Evolutionary conservation across 2,329 filamentous ascomycete genomes (phyloP).

Genomic region (Talaromyces pinophilus): DNA sequence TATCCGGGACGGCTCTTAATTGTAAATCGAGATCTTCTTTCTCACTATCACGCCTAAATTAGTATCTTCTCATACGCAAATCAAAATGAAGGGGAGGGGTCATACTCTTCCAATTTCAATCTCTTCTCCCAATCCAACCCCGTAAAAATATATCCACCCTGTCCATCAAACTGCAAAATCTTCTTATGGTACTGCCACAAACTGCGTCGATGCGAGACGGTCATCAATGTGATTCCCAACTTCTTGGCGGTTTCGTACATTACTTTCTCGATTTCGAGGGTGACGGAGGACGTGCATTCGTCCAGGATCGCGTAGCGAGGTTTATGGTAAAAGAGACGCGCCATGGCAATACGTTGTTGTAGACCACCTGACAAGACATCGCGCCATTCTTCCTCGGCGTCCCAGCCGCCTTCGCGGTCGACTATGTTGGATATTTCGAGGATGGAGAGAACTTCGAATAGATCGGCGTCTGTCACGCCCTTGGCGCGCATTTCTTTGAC

Average conservation of each 20-base stretch:
- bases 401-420: conserved; percentile 78
- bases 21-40: conserved; percentile 89
- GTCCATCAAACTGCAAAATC: conserved; percentile 95
- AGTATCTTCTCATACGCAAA: too few species aligned
- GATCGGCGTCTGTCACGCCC: conserved; percentile 76
- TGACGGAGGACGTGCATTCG: conserved; percentile 95
- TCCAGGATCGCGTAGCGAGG: conserved; percentile 94
- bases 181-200: conserved; percentile 95
- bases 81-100: neutral
- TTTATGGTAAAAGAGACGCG: conserved; percentile 87
- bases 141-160: conserved; percentile 88
- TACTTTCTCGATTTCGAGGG: conserved; percentile 86
- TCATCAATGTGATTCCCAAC: conserved; percentile 93
- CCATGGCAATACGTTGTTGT: conserved; percentile 97
- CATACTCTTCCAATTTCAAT: conserved; percentile 79
- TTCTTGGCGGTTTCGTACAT: conserved; percentile 98
- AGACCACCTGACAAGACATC: conserved; percentile 89
- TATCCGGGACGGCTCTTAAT: conserved; percentile 80
- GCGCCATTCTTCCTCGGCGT: conserved; percentile 94
- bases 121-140: conserved; percentile 83
- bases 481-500: conserved; percentile 83
- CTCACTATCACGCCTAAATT: conserved; percentile 55
- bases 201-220: conserved; percentile 85
- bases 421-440: conserved; percentile 84
- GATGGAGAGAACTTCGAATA: conserved; percentile 72